Percentiles rank a stretch among this genome's conserved stretches.
These are phyloP conservation scores for rapeseed (Brassica napus) DNA, from an alignment of 345 rosid genomes.

Conservation along the genomic window DNA sequence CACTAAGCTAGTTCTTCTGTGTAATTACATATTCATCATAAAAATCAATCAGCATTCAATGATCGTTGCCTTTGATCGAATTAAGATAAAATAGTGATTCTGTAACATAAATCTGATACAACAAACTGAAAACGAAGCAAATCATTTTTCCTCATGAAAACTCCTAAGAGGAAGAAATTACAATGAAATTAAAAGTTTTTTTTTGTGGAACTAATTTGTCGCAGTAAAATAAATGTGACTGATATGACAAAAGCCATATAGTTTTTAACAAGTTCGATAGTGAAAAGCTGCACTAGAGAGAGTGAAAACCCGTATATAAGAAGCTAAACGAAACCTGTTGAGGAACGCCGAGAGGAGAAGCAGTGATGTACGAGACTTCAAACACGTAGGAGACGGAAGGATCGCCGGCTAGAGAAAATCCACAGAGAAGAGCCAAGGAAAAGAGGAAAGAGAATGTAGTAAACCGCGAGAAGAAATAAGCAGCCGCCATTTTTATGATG, in stretches of 20 bases:
- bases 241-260: too few relatives aligned
- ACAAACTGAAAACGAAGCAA: background rate
- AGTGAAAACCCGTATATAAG: background rate
- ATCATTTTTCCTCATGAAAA: background rate
- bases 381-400: slow-evolving; percentile 57
- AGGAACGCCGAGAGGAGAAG: slow-evolving; percentile 84
- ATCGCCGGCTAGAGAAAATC: slow-evolving; percentile 61
- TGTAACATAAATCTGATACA: background rate
- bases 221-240: too few relatives aligned
- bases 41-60: background rate
- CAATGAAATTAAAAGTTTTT: background rate
- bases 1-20: too few relatives aligned
- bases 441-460: slow-evolving; percentile 39
- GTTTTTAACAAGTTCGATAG: too few relatives aligned
- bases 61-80: background rate
- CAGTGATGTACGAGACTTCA: slow-evolving; percentile 64
- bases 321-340: slow-evolving; percentile 58
- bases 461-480: slow-evolving; percentile 22
- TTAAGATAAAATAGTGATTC: background rate
- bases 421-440: slow-evolving; percentile 50
- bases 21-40: background rate
- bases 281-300: background rate
- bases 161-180: background rate
- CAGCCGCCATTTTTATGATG: slow-evolving; percentile 20
- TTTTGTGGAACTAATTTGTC: too few relatives aligned